Conservation (phyloP, 805 yeast genomes). For the Lipomyces spencermartinsiae region DNA sequence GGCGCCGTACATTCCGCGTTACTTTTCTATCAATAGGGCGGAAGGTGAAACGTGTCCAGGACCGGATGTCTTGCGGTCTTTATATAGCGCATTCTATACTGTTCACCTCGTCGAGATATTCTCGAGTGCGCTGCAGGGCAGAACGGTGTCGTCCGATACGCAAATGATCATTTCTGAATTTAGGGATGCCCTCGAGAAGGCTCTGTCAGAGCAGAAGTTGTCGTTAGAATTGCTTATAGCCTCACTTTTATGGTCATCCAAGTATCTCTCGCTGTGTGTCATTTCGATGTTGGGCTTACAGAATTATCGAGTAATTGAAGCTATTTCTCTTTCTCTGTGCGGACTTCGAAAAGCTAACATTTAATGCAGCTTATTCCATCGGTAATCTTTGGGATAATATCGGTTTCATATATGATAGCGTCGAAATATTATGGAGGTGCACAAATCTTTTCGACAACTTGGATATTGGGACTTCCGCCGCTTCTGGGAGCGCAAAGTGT, state of each 20-base stretch:
- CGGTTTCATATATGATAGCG: conserved; percentile 55
- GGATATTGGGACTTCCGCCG: conserved; percentile 68
- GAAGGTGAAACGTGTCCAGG: conserved; percentile 49
- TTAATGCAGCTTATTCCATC: conserved; percentile 58
- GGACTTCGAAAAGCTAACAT: background rate
- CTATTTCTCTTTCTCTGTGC: background rate
- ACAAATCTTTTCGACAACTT: conserved; percentile 58
- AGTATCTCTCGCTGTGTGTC: conserved; percentile 66
- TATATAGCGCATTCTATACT: conserved; percentile 61
- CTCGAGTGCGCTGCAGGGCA: conserved; percentile 61
- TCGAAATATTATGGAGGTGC: conserved; percentile 51
- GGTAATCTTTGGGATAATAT: conserved; percentile 58
- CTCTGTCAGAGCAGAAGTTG: conserved; percentile 56
- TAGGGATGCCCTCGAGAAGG: conserved; percentile 75
- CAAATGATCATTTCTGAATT: conserved; percentile 76
- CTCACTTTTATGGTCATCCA: conserved; percentile 60
- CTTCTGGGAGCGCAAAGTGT: conserved; percentile 61
- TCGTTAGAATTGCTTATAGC: conserved; percentile 58
- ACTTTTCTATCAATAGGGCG: conserved; percentile 27
- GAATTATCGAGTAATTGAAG: conserved; percentile 51
- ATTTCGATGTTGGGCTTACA: conserved; percentile 62
- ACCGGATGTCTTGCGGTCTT: conserved; percentile 60
- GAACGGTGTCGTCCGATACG: conserved; percentile 62
- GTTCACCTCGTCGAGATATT: conserved; percentile 72
- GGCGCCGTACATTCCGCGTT: conserved; percentile 23